Conservation (phyloP, 345 rosid species). For the Viola odorata region DNA sequence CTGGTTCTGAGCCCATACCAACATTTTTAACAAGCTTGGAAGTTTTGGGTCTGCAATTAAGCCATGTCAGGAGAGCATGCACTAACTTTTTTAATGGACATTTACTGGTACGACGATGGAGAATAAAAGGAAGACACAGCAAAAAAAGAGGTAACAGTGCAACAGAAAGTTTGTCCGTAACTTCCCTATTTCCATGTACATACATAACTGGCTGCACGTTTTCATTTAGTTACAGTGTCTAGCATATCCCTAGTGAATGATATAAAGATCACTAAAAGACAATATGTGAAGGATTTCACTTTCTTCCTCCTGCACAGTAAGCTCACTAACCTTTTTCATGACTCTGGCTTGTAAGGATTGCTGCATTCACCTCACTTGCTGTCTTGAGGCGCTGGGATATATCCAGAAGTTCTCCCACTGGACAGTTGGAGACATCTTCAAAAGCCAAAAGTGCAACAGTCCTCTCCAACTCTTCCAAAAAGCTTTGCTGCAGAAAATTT, state of each 20-base stretch:
- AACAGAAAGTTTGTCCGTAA: background rate
- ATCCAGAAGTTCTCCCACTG: conserved; percentile 81
- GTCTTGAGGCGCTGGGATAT: conserved; percentile 91
- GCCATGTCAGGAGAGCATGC: background rate
- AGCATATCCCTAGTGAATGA: no score
- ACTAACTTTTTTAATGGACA: background rate
- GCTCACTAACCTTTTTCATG: conserved; percentile 74
- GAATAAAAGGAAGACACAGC: background rate
- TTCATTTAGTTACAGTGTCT: no score
- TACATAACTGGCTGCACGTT: no score
- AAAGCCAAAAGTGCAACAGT: conserved; percentile 88
- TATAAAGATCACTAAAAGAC: no score
- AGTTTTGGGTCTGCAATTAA: conserved; percentile 75
- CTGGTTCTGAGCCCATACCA: conserved; percentile 83
- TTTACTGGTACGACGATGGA: no score
- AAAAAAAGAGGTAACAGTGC: background rate
- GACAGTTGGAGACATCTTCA: conserved; percentile 82
- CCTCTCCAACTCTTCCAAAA: conserved; percentile 91
- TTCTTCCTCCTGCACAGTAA: no score
- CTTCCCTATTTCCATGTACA: no score
- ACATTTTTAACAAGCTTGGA: conserved; percentile 86
- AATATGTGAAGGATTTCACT: no score
- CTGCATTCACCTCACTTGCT: conserved; percentile 95
- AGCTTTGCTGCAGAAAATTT: conserved; percentile 43
- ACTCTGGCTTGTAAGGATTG: conserved; percentile 96